Evolutionary conservation across 179 eudicot genomes (phyloP).

Genomic region (Sideroxylon spinosum): DNA sequence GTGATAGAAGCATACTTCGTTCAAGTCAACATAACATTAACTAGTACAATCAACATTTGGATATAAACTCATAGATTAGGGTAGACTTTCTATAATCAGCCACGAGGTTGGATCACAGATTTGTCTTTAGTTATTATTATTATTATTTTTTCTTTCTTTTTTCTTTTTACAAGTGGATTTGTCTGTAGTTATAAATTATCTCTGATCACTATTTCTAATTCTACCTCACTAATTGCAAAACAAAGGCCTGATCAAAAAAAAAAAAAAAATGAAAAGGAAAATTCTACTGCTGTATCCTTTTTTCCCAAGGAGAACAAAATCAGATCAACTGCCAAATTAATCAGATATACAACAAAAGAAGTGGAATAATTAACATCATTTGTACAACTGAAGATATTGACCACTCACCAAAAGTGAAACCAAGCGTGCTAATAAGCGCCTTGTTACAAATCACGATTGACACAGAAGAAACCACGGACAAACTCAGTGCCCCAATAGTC

Average conservation of each 20-base stretch:
- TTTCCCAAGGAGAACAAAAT: too few relatives aligned
- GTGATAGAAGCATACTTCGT: background rate
- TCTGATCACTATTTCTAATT: background rate
- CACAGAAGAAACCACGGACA: constrained; percentile 63
- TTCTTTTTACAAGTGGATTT: too few relatives aligned
- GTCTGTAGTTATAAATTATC: background rate
- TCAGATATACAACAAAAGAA: background rate
- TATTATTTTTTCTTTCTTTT: too few relatives aligned
- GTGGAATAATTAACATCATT: background rate
- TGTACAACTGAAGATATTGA: background rate
- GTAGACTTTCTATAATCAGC: background rate
- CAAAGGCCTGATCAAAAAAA: background rate
- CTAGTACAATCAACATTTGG: background rate
- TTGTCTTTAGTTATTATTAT: background rate
- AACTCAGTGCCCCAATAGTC: constrained; percentile 57
- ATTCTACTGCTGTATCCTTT: too few relatives aligned
- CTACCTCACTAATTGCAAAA: background rate
- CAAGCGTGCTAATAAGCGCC: constrained; percentile 64
- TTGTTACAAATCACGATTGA: constrained; percentile 68
- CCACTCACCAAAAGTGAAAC: constrained; percentile 54
- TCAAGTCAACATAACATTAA: background rate
- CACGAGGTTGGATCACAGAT: background rate
- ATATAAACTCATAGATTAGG: background rate
- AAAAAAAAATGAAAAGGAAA: too few relatives aligned
- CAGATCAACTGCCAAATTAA: background rate